phyloP scores from a whole-genome alignment of 75 land plant species.

The Pseudotsuga menziesii region DNA sequence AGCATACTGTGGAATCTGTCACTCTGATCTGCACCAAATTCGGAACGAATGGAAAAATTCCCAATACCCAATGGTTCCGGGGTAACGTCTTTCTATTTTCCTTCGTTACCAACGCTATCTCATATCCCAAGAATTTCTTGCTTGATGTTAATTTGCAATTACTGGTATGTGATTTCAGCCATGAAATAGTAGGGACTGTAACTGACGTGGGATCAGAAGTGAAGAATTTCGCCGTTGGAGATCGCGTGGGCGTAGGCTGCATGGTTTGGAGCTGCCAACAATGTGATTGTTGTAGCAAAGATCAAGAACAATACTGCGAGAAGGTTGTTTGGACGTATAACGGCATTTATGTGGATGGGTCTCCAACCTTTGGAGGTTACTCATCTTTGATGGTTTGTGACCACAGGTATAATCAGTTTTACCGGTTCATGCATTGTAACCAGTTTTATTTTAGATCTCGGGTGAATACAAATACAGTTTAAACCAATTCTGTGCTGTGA shows the following conservation, averaged over 20 bases:
- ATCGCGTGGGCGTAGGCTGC: conserved; percentile 70
- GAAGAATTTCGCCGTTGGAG: conserved; percentile 52
- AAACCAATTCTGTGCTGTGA: too few relatives aligned
- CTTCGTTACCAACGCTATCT: too few relatives aligned
- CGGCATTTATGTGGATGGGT: conserved; percentile 52
- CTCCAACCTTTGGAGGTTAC: conserved; percentile 71
- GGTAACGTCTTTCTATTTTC: conserved; percentile 15
- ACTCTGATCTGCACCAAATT: conserved; percentile 41
- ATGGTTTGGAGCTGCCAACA: conserved; percentile 43
- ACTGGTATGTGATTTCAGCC: too few relatives aligned
- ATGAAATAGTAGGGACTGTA: too few relatives aligned
- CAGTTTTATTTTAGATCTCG: background rate
- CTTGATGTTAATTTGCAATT: too few relatives aligned
- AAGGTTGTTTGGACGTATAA: conserved; percentile 44
- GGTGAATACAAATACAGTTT: background rate
- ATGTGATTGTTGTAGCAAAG: conserved; percentile 47
- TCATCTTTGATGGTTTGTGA: conserved; percentile 52
- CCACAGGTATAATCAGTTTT: conserved; percentile 19
- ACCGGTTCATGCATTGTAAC: background rate
- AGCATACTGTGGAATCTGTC: conserved; percentile 48
- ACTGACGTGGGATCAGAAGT: conserved; percentile 59
- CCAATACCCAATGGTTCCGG: conserved; percentile 46
- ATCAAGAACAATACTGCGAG: conserved; percentile 59
- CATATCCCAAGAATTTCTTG: too few relatives aligned
- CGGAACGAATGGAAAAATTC: conserved; percentile 46